Evolutionary conservation across 768 basidiomycete species (phyloP).

Genomic region (Termitomyces sp.): DNA sequence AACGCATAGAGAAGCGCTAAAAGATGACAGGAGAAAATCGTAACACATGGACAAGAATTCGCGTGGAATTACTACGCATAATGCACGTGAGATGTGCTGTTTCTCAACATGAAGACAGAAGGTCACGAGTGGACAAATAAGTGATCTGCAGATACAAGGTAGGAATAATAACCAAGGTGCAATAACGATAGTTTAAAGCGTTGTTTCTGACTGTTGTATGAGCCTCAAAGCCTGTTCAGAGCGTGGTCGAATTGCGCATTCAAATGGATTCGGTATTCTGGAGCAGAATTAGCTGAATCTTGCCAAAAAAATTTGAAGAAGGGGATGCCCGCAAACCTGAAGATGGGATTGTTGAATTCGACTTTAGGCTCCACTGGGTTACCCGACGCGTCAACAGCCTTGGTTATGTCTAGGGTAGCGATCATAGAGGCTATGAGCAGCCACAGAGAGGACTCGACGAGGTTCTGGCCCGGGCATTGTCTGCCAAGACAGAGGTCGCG

Average conservation of each 20-base stretch:
- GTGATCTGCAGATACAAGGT: background rate
- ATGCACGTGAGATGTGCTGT: background rate
- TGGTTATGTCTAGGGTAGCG: conserved; percentile 51
- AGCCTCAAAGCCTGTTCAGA: conserved; percentile 38
- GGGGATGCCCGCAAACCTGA: conserved; percentile 39
- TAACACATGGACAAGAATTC: background rate
- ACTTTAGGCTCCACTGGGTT: conserved; percentile 41
- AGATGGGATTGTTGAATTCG: conserved; percentile 55
- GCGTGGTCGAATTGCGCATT: conserved; percentile 45
- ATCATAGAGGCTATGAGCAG: conserved; percentile 50
- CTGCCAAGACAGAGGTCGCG: conserved; percentile 21
- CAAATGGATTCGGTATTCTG: conserved; percentile 45
- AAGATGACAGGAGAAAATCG: background rate
- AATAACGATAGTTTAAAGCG: conserved; percentile 10
- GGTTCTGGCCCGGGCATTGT: conserved; percentile 58
- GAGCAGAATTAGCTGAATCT: conserved; percentile 1
- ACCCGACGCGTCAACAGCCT: conserved; percentile 46
- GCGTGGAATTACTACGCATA: background rate
- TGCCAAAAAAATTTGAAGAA: background rate
- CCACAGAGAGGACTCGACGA: conserved; percentile 63
- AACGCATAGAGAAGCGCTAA: background rate
- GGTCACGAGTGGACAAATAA: background rate
- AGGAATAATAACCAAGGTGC: background rate
- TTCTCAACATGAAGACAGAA: background rate
- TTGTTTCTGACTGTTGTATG: conserved; percentile 27